Conservation (phyloP, 768 basidiomycete genomes). For the Lactarius akahatsu region DNA sequence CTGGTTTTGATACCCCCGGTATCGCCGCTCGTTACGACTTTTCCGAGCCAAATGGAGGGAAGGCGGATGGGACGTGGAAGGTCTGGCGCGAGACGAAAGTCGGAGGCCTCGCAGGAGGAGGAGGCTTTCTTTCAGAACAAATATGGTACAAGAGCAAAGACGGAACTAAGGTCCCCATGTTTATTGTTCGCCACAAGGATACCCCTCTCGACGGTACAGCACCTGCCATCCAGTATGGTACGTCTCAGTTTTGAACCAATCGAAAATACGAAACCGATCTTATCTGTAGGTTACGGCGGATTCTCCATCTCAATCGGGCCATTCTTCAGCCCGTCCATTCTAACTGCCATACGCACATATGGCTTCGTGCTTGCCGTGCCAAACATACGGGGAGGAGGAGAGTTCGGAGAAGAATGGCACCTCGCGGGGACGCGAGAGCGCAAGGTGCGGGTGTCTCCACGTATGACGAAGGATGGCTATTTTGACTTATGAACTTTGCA, state of each 20-base stretch:
- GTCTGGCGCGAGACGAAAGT: constrained; percentile 59
- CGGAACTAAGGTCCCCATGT: constrained; percentile 82
- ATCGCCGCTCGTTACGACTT: constrained; percentile 66
- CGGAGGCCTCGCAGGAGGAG: constrained; percentile 52
- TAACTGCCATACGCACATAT: constrained; percentile 73
- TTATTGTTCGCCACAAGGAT: constrained; percentile 72
- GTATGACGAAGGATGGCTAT: background rate
- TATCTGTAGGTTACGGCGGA: constrained; percentile 68
- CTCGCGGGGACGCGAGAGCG: constrained; percentile 64
- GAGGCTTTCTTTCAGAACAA: constrained; percentile 71
- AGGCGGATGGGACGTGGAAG: constrained; percentile 54
- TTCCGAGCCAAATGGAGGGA: constrained; percentile 29
- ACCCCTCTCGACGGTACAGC: constrained; percentile 73
- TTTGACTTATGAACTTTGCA: constrained; percentile 31
- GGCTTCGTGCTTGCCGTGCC: constrained; percentile 61
- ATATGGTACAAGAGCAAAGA: constrained; percentile 81
- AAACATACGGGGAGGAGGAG: constrained; percentile 56
- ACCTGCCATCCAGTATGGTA: constrained; percentile 75
- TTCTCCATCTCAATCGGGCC: constrained; percentile 72
- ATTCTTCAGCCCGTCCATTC: constrained; percentile 65
- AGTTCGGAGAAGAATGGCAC: constrained; percentile 89
- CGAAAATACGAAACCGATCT: background rate
- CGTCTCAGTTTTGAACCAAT: constrained; percentile 16
- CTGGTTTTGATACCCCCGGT: constrained; percentile 71
- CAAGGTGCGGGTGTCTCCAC: constrained; percentile 47